Base-by-base conservation (phyloP, 2,329 filamentous ascomycete species). In the Thielaviopsis populi region DNA sequence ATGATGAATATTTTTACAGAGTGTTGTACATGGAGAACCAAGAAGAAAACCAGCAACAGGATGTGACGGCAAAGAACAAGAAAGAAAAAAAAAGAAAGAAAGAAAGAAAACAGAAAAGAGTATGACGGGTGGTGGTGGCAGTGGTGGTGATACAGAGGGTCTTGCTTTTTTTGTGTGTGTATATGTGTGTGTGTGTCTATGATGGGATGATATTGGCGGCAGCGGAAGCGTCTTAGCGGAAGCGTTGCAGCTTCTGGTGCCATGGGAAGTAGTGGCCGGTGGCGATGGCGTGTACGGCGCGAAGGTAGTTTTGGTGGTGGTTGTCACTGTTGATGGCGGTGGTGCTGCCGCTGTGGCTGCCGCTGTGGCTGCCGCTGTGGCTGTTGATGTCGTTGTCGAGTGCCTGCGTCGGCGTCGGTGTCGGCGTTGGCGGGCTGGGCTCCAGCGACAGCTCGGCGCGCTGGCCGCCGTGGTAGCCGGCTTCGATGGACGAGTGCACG, bases 401-500 rank as follows among this genome's bases (percentile, higher is more conserved):
- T n/a, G n/a, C n/a, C 58, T 17, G 37, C 46, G 13, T 48, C 56
- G n/a, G 48, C 54, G 11, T 24, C 37, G 5, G 24, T n/a, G n/a
- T 50, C 4, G 46, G 19, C 13, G 4, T 60, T 37, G 24, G 13
- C 19, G 50, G 22, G 1, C 15, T 64, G 6, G 75, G 74, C 50
- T 77, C 73, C 7, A 84, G 73, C 1, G 73, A 75, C 27, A 84
- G 70, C 68, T 81, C 78, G 22, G 78, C 75, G n/a, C 78, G 74
- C 13, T 76, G 77, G 5, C 80, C 80, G 60, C 77, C 78, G 65
- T 79, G 77, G 61, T 75, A 74, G 0, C 80, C 80, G 4, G 75
- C 79, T 66, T 83, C 77, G 66, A 82, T 74, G 68, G 74, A 77
- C 22, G 75, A 79, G 74, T 83, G 82, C 7, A 73, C 74, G 8